These are phyloP conservation scores for Lipomyces mesembrius DNA, from an alignment of 805 yeast genomes.

Conservation along the genomic window DNA sequence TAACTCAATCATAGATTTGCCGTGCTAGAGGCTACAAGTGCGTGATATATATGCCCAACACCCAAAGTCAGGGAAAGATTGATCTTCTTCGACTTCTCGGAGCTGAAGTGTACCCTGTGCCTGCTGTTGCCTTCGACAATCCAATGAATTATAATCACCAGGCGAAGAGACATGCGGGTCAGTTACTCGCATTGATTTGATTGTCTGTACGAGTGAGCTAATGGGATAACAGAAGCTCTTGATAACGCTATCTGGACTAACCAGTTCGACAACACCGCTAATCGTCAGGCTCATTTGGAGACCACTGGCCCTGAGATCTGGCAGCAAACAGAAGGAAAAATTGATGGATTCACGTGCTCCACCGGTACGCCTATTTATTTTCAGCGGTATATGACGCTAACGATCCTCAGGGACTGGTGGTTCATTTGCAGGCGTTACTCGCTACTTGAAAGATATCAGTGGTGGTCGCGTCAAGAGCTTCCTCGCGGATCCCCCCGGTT, in stretches of 20 bases:
- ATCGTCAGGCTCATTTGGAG: constrained; percentile 84
- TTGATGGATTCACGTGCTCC: constrained; percentile 86
- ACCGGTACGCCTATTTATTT: constrained; percentile 47
- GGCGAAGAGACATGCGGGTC: constrained; percentile 75
- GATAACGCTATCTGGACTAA: constrained; percentile 90
- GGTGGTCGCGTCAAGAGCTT: constrained; percentile 64
- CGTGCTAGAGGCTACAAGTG: constrained; percentile 82
- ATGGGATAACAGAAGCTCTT: constrained; percentile 51
- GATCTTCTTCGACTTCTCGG: constrained; percentile 76
- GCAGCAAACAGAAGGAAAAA: constrained; percentile 76
- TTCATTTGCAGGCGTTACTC: constrained; percentile 82
- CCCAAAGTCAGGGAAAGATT: constrained; percentile 80
- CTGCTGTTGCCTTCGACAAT: constrained; percentile 80
- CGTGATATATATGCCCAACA: constrained; percentile 88
- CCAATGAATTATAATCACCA: constrained; percentile 87
- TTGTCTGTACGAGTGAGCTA: neutral
- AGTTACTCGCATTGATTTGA: neutral
- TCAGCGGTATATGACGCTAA: neutral
- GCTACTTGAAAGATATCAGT: constrained; percentile 73
- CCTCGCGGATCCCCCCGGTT: constrained; percentile 94
- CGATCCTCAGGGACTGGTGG: constrained; percentile 76
- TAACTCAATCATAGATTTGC: constrained; percentile 53
- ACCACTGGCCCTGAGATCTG: constrained; percentile 94
- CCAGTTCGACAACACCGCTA: constrained; percentile 87
- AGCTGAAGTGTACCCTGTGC: constrained; percentile 86